Percentiles rank a stretch among this genome's conserved stretches.
Evolutionary conservation across 1,139 yeast species (phyloP).

Genomic region (Scheffersomyces quercinus): DNA sequence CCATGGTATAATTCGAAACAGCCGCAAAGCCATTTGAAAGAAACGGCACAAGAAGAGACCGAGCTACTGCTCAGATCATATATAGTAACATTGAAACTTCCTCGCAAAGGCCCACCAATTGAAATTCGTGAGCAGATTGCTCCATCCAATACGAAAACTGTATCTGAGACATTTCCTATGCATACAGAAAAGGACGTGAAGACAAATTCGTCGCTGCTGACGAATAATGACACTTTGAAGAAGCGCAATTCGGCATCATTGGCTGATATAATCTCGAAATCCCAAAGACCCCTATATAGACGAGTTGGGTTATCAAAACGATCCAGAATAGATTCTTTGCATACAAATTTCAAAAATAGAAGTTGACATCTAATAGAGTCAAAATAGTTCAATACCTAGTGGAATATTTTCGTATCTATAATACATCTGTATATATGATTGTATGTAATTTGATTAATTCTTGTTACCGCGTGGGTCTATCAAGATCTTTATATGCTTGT

Average conservation of each 20-base stretch:
- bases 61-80: no score
- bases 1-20: no score
- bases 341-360: conserved; percentile 16
- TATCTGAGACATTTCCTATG: no score
- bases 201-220: no score
- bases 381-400: not conserved
- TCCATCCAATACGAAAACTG: no score
- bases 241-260: not conserved
- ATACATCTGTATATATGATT: not conserved
- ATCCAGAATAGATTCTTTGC: conserved; percentile 32
- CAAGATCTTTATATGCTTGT: conserved; percentile 45
- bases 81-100: no score
- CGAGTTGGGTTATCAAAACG: conserved; percentile 37
- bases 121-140: no score
- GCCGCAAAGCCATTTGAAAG: no score
- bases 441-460: not conserved
- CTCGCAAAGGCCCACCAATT: no score
- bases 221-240: no score
- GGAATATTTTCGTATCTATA: not conserved
- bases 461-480: conserved; percentile 29
- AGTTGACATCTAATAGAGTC: not conserved
- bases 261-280: not conserved
- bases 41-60: no score
- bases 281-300: not conserved
- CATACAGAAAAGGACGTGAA: no score